These are phyloP conservation scores for Boletus sensibilis DNA, from an alignment of 768 basidiomycete genomes.

Conservation along the genomic window DNA sequence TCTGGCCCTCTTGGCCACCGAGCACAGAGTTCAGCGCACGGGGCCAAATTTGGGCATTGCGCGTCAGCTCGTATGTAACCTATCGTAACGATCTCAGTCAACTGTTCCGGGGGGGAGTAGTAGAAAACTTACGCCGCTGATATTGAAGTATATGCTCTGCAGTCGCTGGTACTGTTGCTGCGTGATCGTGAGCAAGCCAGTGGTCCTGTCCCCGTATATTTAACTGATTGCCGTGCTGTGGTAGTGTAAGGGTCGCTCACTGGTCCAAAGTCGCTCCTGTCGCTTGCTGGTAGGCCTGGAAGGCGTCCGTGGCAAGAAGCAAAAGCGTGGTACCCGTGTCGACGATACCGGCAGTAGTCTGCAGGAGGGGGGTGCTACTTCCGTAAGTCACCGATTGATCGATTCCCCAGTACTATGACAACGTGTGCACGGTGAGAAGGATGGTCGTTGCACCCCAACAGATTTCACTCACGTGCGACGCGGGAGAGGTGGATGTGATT, in stretches of 20 bases:
- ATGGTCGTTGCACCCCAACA: background rate
- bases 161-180: slow-evolving; percentile 46
- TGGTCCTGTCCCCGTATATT: slow-evolving; percentile 34
- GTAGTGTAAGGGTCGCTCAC: slow-evolving; percentile 28
- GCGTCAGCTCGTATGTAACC: slow-evolving; percentile 53
- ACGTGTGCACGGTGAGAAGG: background rate
- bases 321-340: slow-evolving; percentile 56
- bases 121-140: slow-evolving; percentile 39
- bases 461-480: slow-evolving; percentile 29
- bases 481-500: slow-evolving; percentile 47
- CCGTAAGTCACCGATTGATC: slow-evolving; percentile 41
- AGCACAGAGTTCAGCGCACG: slow-evolving; percentile 54
- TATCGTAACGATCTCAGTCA: slow-evolving; percentile 18
- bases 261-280: slow-evolving; percentile 53
- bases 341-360: slow-evolving; percentile 45
- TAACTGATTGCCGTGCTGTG: no score
- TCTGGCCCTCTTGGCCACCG: slow-evolving; percentile 48
- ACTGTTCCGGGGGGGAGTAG: background rate
- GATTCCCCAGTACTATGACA: slow-evolving; percentile 48
- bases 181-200: slow-evolving; percentile 56
- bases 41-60: slow-evolving; percentile 73
- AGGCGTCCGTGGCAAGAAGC: slow-evolving; percentile 58
- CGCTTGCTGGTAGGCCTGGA: slow-evolving; percentile 51
- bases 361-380: slow-evolving; percentile 31
- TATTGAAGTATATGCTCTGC: slow-evolving; percentile 51